A percentile compares a stretch with the other conserved stretches of the same genome.
Evolutionary conservation across 2,329 filamentous ascomycete species (phyloP).

Genomic region (Pseudocercospora crystallina): DNA sequence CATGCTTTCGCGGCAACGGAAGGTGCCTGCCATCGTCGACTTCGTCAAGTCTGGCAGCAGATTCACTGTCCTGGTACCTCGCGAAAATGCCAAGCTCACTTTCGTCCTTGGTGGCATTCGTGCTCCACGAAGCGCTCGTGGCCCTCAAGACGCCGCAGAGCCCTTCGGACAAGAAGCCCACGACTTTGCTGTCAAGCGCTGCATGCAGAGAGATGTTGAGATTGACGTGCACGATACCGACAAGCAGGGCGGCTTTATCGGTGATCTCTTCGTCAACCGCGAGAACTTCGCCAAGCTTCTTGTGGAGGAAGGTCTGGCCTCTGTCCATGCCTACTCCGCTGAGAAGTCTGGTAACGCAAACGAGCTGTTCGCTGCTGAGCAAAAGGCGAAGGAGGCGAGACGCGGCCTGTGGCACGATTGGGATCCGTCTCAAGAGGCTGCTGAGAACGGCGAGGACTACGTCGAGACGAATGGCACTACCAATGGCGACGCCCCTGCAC

Average conservation of each 20-base stretch:
- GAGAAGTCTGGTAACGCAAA: conserved; percentile 89
- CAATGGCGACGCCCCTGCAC: conserved; percentile 50
- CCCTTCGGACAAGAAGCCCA: conserved; percentile 94
- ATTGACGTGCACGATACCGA: conserved; percentile 93
- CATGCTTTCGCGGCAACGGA: conserved; percentile 84
- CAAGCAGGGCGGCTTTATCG: conserved; percentile 97
- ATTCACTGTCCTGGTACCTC: conserved; percentile 87
- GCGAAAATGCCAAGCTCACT: conserved; percentile 91
- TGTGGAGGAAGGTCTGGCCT: conserved; percentile 89
- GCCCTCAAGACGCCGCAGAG: conserved; percentile 77
- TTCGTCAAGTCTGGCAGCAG: conserved; percentile 97
- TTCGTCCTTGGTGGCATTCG: conserved; percentile 92
- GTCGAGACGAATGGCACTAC: conserved; percentile 47
- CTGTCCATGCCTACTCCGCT: conserved; percentile 90
- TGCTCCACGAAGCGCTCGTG: conserved; percentile 81
- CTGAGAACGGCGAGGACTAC: conserved; percentile 44
- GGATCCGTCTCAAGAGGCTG: conserved; percentile 82
- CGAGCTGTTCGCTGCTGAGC: conserved; percentile 84
- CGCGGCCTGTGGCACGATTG: conserved; percentile 93
- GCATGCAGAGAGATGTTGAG: conserved; percentile 92
- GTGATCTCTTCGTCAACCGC: conserved; percentile 86
- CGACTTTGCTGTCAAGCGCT: conserved; percentile 83
- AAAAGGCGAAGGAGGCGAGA: conserved; percentile 81
- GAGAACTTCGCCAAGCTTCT: conserved; percentile 94
- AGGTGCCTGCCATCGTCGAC: conserved; percentile 88